Base-by-base conservation (phyloP, 2,329 filamentous ascomycete genomes). In the Stachybotrys elegans region DNA sequence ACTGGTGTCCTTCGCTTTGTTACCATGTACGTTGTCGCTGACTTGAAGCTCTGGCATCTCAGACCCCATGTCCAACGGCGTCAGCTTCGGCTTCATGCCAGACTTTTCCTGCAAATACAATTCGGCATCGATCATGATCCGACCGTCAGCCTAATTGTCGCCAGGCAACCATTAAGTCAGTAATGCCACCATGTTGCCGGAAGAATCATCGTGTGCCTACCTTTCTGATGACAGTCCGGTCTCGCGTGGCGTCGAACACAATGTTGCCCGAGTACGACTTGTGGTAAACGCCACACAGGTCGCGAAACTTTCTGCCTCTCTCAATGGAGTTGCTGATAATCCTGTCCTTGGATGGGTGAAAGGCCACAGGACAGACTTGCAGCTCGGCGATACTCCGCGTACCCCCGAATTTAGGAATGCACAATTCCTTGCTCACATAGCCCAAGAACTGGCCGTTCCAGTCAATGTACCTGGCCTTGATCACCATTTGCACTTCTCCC, bases 221-320 rank as follows among this genome's bases (percentile, higher is more conserved):
- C 9, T 29, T 29, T 8, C 25, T 62, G 71, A 70, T 75, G 39
- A 63, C 63, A 29, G 59, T 49, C 4, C 54, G 56, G 4, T 22
- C 12, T 6, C 12, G 19, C 20, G 40, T 34, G 27, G 43, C 45
- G 31, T 67, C 67, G 40, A 56, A 51, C 19, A 61, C 59, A 47
- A 72, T 68, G 25, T 48, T 43, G 3, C 43, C 45, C 25, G 29
- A 45, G 22, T 46, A 47, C 12, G 44, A 34, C 32, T 42, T 47
- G 38, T 44, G 32, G 8, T 44, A 38, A n/a, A 46, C 38, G 3
- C 45, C 47, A 8, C 40, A 35, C 9, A 43, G 22, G 8, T 43
- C 31, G 5, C 32, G 27, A 17, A 49, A 46, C 23, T 39, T 44
- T 16, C 44, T 42, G 31, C 47, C 49, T 9, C 49, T 44, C n/a